Base-by-base conservation (phyloP, 129 eudicot species). In the Saposhnikovia divaricata region DNA sequence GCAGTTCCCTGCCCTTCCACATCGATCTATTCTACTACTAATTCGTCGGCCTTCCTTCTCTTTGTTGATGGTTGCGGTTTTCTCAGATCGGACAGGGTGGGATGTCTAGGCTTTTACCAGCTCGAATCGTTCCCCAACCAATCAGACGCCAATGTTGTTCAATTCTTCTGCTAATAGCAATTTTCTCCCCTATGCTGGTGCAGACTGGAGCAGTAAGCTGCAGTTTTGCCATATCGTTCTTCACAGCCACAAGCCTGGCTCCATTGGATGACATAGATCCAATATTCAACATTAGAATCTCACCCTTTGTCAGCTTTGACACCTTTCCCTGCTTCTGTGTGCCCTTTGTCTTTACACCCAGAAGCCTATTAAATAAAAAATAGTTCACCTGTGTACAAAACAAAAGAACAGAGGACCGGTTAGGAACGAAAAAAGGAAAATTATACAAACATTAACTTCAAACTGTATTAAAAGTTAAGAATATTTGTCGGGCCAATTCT, bases 111-210 rank as follows among this genome's bases (percentile, higher is more conserved):
- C 96, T 92, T 4, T 74, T 82, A 74, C 98, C 98, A 27, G 98
- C 98, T 84, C 90, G 96, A 83, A 95, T 95, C 79, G 90, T 93
- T 31, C 98, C 98, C 98, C 98, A 95, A 44, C 98, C 98, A 39
- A 95, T 95, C 39, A 95, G 89, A 55, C 98, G 96, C 98, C 98
- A 95, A 68, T 95, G 98, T 89, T 92, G 90, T 82, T 95, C 97
- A 4, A 95, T 92, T 48, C 98, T 82, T 71, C 98, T 80, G 83
- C 98, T 95, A 63, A 95, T 87, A 0, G 98, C 98, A 73, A 95
- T 90, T 77, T 95, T 95, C 90, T 95, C 98, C 0, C 98, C 98
- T 81, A 84, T 89, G 90, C 98, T 95, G 18, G 98, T 95, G 87
- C 98, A 95, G 16, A 95, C 98, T 0, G 98, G 98, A 44, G 98